These are phyloP conservation scores for Licmophora abbreviata DNA, from an alignment of 108 stramenopile genomes.

Conservation along the genomic window DNA sequence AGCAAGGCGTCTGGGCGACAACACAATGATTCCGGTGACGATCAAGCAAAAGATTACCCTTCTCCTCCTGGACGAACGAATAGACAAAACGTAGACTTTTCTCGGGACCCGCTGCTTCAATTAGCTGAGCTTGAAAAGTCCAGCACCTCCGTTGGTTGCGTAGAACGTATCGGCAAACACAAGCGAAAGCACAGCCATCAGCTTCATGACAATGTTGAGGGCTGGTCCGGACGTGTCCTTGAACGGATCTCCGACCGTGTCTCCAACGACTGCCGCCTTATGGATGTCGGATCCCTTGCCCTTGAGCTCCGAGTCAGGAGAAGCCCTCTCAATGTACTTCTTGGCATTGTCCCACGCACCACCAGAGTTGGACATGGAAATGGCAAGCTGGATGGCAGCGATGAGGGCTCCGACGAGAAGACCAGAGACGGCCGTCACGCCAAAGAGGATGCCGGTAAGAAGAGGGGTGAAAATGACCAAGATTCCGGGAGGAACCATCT, in stretches of 20 bases:
- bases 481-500: slow-evolving; percentile 96
- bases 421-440: slow-evolving; percentile 93
- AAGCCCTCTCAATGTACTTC: slow-evolving; percentile 94
- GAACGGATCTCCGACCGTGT: slow-evolving; percentile 98
- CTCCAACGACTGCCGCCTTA: slow-evolving; percentile 96
- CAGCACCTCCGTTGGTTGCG: slow-evolving; percentile 80
- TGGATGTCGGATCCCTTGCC: slow-evolving; percentile 91
- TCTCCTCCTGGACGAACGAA: too few species aligned
- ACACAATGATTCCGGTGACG: too few species aligned
- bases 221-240: slow-evolving; percentile 98
- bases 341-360: slow-evolving; percentile 99
- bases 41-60: too few species aligned
- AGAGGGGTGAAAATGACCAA: slow-evolving; percentile 97
- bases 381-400: slow-evolving; percentile 91
- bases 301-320: slow-evolving; percentile 83
- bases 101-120: too few species aligned
- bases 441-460: slow-evolving; percentile 93
- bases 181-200: slow-evolving; percentile 95
- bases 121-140: slow-evolving; percentile 60
- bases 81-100: too few species aligned
- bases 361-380: slow-evolving; percentile 98
- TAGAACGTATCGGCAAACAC: slow-evolving; percentile 96
- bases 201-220: slow-evolving; percentile 98
- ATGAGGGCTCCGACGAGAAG: slow-evolving; percentile 88
- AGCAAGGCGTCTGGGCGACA: too few species aligned